Evolutionary conservation across 352 stramenopile species (phyloP).

Genomic region (Phytophthora chlamydospora): DNA sequence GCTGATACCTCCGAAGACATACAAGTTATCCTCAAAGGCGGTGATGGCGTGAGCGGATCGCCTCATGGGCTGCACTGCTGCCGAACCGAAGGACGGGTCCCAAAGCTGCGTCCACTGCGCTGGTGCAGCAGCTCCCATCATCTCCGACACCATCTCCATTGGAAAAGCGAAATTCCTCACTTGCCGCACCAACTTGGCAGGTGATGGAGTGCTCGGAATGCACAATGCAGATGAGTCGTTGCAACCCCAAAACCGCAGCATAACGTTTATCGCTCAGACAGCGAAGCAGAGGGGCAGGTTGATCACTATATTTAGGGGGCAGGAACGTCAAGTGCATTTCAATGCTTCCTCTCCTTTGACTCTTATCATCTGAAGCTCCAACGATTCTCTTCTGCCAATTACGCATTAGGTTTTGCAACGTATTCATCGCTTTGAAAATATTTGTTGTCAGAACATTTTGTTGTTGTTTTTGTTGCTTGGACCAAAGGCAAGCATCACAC

Average conservation of each 20-base stretch:
- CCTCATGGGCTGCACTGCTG: conserved; percentile 41
- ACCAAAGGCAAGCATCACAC: too few species aligned
- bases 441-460: too few species aligned
- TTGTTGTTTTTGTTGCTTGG: too few species aligned
- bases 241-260: conserved; percentile 21
- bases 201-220: conserved; percentile 20
- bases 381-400: too few species aligned
- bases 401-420: too few species aligned
- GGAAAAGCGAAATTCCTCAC: not conserved
- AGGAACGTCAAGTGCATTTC: too few species aligned
- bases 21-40: conserved; percentile 55
- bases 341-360: too few species aligned
- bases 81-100: conserved; percentile 26
- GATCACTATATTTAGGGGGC: conserved; percentile 18
- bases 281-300: not conserved
- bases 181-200: not conserved
- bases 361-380: too few species aligned
- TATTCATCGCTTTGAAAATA: too few species aligned
- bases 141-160: conserved; percentile 30
- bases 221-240: conserved; percentile 23
- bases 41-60: conserved; percentile 63
- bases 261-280: conserved; percentile 22
- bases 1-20: conserved; percentile 69
- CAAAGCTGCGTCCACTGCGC: conserved; percentile 66
- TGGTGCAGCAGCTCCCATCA: conserved; percentile 5